These are phyloP conservation scores for Didymella lethalis DNA, from an alignment of 2,329 filamentous ascomycete genomes.

Conservation along the genomic window DNA sequence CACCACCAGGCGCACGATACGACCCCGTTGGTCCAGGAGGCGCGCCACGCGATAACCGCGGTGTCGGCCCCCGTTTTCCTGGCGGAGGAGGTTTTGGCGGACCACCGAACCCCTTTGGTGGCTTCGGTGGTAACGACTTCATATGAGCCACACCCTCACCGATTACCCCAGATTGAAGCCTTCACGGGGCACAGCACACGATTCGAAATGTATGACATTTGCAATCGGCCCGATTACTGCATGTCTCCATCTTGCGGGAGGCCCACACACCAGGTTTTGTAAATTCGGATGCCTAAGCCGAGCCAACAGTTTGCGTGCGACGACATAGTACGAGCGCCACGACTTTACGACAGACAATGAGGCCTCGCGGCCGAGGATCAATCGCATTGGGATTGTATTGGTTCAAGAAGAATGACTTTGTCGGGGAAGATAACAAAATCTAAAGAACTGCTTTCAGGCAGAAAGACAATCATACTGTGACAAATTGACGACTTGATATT, in stretches of 20 bases:
- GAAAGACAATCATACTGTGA: not conserved
- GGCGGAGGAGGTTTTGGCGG: conserved; percentile 54
- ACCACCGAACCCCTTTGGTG: conserved; percentile 66
- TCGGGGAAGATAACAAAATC: not conserved
- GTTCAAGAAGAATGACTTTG: not conserved
- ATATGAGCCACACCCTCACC: conserved; percentile 45
- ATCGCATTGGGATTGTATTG: not conserved
- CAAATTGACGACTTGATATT: not conserved
- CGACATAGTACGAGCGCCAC: not conserved
- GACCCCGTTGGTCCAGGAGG: conserved; percentile 74
- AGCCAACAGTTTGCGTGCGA: not conserved
- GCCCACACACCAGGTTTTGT: not conserved
- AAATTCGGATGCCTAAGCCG: not conserved
- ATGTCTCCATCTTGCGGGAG: not conserved
- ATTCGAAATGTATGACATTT: not conserved
- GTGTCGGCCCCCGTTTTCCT: conserved; percentile 42
- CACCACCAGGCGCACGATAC: conserved; percentile 88
- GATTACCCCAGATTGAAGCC: not conserved
- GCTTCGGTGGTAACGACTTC: conserved; percentile 67
- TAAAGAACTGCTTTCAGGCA: not conserved
- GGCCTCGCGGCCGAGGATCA: not conserved
- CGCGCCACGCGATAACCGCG: conserved; percentile 51
- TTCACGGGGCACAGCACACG: not conserved
- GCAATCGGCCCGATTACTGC: not conserved
- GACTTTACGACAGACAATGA: not conserved